Conservation (phyloP, 2,329 filamentous ascomycete genomes). For the Calonectria henricotiae region DNA sequence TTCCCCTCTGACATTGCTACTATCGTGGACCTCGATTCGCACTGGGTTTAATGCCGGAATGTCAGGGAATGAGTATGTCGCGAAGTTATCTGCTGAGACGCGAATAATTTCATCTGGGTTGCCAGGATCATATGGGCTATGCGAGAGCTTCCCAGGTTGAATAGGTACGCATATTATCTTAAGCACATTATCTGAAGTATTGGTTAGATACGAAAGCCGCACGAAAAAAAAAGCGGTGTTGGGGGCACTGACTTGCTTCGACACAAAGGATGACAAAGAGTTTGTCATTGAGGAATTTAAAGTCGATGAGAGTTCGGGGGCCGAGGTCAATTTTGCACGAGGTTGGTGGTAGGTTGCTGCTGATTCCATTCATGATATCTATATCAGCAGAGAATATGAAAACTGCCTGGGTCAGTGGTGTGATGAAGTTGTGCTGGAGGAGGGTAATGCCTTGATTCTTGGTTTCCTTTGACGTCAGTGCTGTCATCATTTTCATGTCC, state of each 20-base stretch:
- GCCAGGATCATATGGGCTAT: constrained; percentile 56
- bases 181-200: constrained; percentile 49
- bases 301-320: constrained; percentile 69
- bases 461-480: constrained; percentile 60
- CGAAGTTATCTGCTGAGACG: constrained; percentile 42
- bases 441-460: constrained; percentile 58
- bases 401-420: constrained; percentile 60
- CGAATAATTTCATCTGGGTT: constrained; percentile 28
- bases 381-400: constrained; percentile 71
- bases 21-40: constrained; percentile 69
- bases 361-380: constrained; percentile 73
- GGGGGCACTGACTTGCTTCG: constrained; percentile 55
- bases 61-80: constrained; percentile 52
- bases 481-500: constrained; percentile 61
- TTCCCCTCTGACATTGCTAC: constrained; percentile 63
- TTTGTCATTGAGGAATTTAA: constrained; percentile 78
- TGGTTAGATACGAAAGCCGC: constrained; percentile 7
- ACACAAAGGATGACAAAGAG: constrained; percentile 74
- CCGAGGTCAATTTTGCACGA: constrained; percentile 63
- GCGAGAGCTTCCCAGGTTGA: constrained; percentile 57
- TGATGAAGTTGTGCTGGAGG: neutral
- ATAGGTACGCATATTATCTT: constrained; percentile 59
- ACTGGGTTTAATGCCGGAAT: constrained; percentile 57
- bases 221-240: neutral
- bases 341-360: constrained; percentile 61